Base-by-base conservation (phyloP, 805 yeast species). In the Teunomyces stri region DNA sequence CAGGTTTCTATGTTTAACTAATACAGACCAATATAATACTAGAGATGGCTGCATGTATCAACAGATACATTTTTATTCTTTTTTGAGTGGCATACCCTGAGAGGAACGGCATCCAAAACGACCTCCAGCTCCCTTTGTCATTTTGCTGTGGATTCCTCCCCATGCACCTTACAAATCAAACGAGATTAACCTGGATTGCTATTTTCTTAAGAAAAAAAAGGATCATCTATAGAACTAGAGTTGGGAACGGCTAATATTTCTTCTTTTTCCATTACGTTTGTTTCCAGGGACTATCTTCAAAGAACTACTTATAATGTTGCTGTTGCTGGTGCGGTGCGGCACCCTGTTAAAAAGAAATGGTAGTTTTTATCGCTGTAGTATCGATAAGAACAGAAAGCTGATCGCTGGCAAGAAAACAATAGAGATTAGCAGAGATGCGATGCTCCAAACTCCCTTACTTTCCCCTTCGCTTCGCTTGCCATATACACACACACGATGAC, bases 291-390 rank as follows among this genome's bases (percentile, higher is more conserved):
- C 34, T 31, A 31, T n/a, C 18, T 31, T 31, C 34, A 31, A 31
- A 9, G 16, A 18, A 13, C 10, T 11, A 12, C 16, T 31, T 7
- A n/a, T 13, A 13, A 18, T 18, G 20, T 18, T 18, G 11, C 12
- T 29, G 33, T 10, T n/a, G 33, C 33, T 30, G 33, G 16, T 30
- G 33, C 25, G 25, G 25, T 25, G 27, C 27, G 27, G 11, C 27
- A 9, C 27, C 27, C 27, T 25, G 27, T 25, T 25, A 25, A 25
- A 25, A 25, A 25, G 27, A 25, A 11, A 7, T 25, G 27, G 27
- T 25, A 25, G 27, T 37, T 20, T 22, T 37, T 37, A 37, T 37
- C 40, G 40, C 40, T 37, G 40, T 37, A 37, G 40, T 37, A 21
- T 37, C 40, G 40, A 37, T 37, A 37, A 37, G 28, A 16, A 31